Evolutionary conservation across 441 rosid genomes (phyloP).

Genomic region (Jatropha podagrica): DNA sequence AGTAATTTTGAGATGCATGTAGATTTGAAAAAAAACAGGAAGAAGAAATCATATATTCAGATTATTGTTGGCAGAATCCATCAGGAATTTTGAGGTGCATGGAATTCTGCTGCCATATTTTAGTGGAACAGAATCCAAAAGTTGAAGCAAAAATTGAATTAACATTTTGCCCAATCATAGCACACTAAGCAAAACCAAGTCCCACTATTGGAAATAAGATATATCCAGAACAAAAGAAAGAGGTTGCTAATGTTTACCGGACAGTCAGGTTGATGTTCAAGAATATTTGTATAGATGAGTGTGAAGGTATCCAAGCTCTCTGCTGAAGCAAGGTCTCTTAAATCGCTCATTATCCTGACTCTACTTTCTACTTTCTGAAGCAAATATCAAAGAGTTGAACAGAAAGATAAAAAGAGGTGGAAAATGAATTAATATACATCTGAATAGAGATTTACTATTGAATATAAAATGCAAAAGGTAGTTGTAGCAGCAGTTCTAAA

Average conservation of each 20-base stretch:
- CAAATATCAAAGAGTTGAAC: slow-evolving; percentile 20
- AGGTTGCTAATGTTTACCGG: slow-evolving; percentile 52
- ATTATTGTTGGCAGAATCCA: slow-evolving; percentile 2
- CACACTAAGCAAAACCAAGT: background rate
- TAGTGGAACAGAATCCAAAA: background rate
- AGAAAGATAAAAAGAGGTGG: background rate
- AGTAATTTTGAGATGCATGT: background rate
- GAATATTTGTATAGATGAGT: slow-evolving; percentile 88
- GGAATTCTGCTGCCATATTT: background rate
- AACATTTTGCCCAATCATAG: background rate
- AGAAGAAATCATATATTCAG: background rate
- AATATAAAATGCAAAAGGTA: background rate
- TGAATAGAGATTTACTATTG: background rate
- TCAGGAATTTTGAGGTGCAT: background rate
- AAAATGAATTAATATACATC: background rate
- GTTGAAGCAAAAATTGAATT: background rate
- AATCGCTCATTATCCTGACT: slow-evolving; percentile 81
- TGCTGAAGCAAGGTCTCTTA: slow-evolving; percentile 98
- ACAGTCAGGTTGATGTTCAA: slow-evolving; percentile 97
- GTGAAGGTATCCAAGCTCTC: slow-evolving; percentile 96
- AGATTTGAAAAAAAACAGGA: too few species aligned
- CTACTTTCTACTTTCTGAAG: slow-evolving; percentile 91
- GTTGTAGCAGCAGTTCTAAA: background rate
- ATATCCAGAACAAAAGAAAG: background rate
- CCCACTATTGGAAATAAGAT: background rate